Conservation (phyloP, 208 protist species). For the Wallacemonas sp. region DNA sequence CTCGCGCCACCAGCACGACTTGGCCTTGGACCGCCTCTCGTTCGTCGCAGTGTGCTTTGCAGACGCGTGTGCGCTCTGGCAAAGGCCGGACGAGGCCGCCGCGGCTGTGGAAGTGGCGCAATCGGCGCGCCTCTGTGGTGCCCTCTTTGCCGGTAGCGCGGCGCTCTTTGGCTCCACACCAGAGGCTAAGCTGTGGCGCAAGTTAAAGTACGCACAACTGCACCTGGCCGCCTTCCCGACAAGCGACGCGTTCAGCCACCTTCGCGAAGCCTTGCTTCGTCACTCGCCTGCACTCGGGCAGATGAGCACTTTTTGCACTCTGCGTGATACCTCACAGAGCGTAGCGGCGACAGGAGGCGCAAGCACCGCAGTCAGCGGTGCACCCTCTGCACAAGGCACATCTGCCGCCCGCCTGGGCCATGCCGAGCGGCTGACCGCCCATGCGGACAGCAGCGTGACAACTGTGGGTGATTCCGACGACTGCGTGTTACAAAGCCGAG, state of each 20-base stretch:
- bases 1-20: not conserved
- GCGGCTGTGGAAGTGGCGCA: conserved; percentile 35
- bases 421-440: not conserved
- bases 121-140: conserved; percentile 20
- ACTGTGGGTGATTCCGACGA: no score
- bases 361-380: not conserved
- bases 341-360: no score
- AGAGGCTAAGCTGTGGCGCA: conserved; percentile 11
- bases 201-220: not conserved
- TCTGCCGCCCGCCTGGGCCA: not conserved
- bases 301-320: conserved; percentile 1
- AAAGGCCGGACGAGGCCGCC: conserved; percentile 22
- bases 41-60: not conserved
- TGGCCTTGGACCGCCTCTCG: conserved; percentile 1
- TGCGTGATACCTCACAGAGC: no score
- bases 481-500: not conserved
- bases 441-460: no score
- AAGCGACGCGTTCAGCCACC: not conserved
- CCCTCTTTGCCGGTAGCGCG: conserved; percentile 13
- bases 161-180: conserved; percentile 1
- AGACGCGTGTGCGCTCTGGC: conserved; percentile 28
- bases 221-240: not conserved
- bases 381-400: not conserved
- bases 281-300: not conserved
- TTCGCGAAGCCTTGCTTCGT: not conserved